phyloP scores from a whole-genome alignment of 306 rosid species.

The Fagus crenata region DNA sequence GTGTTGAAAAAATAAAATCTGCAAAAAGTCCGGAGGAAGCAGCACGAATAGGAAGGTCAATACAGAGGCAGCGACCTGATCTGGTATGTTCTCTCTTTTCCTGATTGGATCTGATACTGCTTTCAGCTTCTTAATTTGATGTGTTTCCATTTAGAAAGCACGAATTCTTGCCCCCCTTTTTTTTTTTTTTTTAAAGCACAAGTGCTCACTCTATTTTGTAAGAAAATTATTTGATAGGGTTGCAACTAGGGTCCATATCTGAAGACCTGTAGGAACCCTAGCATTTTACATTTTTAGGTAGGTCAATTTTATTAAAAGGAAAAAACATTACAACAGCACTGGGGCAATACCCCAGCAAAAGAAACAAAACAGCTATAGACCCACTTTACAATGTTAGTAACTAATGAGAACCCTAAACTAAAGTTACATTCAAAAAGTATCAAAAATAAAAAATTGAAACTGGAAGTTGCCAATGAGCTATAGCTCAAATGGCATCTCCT shows the following conservation, averaged over 20 bases:
- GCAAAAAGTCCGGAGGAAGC: conserved; percentile 93
- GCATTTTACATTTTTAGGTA: not conserved
- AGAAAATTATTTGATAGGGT: not conserved
- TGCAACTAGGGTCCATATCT: conserved; percentile 1
- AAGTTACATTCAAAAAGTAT: not conserved
- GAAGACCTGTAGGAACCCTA: not conserved
- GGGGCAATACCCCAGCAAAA: not conserved
- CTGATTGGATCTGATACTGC: conserved; percentile 6
- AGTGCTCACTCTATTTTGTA: not conserved
- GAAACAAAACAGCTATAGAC: not conserved
- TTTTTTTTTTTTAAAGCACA: not conserved
- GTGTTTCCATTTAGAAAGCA: not conserved
- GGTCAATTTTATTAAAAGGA: not conserved
- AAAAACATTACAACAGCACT: not conserved
- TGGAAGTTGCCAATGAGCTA: not conserved
- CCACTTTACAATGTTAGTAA: not conserved
- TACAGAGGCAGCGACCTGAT: conserved; percentile 68
- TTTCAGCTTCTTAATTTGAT: conserved; percentile 4
- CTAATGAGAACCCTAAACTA: not conserved
- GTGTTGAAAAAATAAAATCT: conserved; percentile 68
- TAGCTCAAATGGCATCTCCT: no score
- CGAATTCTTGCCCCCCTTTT: no score
- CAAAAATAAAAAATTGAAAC: not conserved
- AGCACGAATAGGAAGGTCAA: conserved; percentile 73
- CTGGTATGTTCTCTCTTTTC: conserved; percentile 48